These are phyloP conservation scores for Tetrapyrgos nigripes DNA, from an alignment of 1,284 basidiomycete species.

Conservation along the genomic window DNA sequence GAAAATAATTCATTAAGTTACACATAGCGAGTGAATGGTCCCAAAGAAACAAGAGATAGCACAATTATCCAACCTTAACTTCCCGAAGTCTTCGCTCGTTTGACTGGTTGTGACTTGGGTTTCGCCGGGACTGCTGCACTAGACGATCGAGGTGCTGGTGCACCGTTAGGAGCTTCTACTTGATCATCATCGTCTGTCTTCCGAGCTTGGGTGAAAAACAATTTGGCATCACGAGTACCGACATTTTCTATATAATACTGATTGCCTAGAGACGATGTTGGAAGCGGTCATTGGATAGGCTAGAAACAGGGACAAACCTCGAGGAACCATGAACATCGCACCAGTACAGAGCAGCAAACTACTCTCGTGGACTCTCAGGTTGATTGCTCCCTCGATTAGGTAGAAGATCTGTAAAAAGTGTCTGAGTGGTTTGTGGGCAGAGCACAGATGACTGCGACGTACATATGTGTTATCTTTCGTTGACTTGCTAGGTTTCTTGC, in stretches of 20 bases:
- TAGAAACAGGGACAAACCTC: conserved; percentile 60
- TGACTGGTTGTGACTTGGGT: neutral
- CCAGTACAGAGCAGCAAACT: conserved; percentile 82
- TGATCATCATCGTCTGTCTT: conserved; percentile 45
- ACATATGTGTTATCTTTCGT: conserved; percentile 97
- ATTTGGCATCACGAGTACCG: conserved; percentile 75
- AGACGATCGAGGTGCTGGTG: neutral
- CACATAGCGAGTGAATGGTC: neutral
- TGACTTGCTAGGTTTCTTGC: conserved; percentile 86
- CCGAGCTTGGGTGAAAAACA: conserved; percentile 95
- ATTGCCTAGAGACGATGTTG: conserved; percentile 65
- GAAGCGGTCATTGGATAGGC: neutral
- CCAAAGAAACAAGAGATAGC: neutral
- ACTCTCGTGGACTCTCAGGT: conserved; percentile 83
- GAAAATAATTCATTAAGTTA: neutral
- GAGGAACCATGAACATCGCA: conserved; percentile 90
- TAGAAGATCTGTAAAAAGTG: conserved; percentile 77
- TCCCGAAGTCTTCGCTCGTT: conserved; percentile 1
- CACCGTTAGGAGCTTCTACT: neutral
- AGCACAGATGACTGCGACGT: conserved; percentile 37
- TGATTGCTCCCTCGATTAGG: conserved; percentile 87
- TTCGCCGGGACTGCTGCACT: conserved; percentile 1
- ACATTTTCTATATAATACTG: conserved; percentile 92
- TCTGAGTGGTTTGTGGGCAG: neutral
- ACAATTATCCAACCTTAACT: neutral